Base-by-base conservation (phyloP, 495 filamentous ascomycete species). In the Xylaria venustula region DNA sequence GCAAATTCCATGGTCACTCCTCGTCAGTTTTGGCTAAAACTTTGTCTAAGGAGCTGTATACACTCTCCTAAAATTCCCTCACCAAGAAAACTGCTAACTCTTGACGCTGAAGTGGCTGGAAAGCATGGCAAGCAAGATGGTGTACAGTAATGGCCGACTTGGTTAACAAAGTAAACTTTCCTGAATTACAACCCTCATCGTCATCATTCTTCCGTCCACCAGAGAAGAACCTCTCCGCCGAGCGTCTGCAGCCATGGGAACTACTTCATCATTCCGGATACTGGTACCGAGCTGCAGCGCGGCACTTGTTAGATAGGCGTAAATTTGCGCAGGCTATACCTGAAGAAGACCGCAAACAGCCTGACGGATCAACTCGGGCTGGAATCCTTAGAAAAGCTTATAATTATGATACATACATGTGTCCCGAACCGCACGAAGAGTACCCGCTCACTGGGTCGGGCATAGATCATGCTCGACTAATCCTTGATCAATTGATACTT, bases 51-150 rank as follows among this genome's bases (percentile, higher is more conserved):
- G 36, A 34, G 1, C 14, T 22, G 11, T 12, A 17, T 19, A 15
- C 26, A 17, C 23, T 19, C 37, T 32, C 37, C 8, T 25, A n/a
- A 42, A 41, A 45, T 1, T 7, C 1, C 12, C 7, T 23, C 17
- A 28, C 19, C 32, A 12, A 17, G 9, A 26, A 23, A 45, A 52
- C 9, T 28, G n/a, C 57, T 60, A n/a, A 60, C 20, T 44, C 17
- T 34, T 32, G 15, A 12, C 44, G 8, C 52, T 8, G 37, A 60
- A 60, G 57, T 72, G 88, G 89, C 7, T 96, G 90, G 90, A 83
- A 90, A 66, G 90, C 91, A 2, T 96, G 91, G 91, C 87, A 93
- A 70, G 83, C 91, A 20, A 81, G 87, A 55, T 96, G 91, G 91
- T 85, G 88, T 17, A 84, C 82, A 58, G 79, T 91, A 4, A 93